These are phyloP conservation scores for Lachnellula arida DNA, from an alignment of 2,329 filamentous ascomycete genomes.

Conservation along the genomic window DNA sequence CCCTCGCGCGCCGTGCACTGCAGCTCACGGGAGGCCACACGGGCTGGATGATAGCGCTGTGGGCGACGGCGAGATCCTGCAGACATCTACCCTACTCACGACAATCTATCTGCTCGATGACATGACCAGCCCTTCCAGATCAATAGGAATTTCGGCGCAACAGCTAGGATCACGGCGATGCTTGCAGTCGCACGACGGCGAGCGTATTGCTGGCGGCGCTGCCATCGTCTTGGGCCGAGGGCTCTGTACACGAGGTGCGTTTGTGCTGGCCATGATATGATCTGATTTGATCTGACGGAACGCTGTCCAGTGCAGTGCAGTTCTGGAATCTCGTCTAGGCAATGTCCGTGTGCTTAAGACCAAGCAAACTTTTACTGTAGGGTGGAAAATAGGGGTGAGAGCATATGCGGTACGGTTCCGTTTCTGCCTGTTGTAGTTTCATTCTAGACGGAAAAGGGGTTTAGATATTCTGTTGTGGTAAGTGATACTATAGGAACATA, in stretches of 20 bases:
- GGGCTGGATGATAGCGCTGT: constrained; percentile 40
- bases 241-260: constrained; percentile 34
- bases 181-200: constrained; percentile 37
- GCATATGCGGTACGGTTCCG: too few relatives aligned
- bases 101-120: constrained; percentile 43
- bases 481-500: too few relatives aligned
- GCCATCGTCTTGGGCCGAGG: constrained; percentile 33
- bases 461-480: too few relatives aligned
- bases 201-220: constrained; percentile 37
- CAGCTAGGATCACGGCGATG: constrained; percentile 44
- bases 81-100: constrained; percentile 35
- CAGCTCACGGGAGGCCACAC: constrained; percentile 40
- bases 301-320: background rate
- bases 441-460: too few relatives aligned
- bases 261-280: constrained; percentile 12
- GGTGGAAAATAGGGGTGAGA: too few relatives aligned
- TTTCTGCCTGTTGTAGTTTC: too few relatives aligned
- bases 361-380: too few relatives aligned
- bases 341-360: too few relatives aligned
- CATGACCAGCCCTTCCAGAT: constrained; percentile 44
- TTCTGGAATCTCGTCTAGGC: too few relatives aligned
- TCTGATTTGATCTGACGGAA: background rate
- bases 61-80: constrained; percentile 38
- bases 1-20: constrained; percentile 30
- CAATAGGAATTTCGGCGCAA: constrained; percentile 46